These are phyloP conservation scores for Anacardium occidentale DNA, from an alignment of 345 rosid genomes.

Conservation along the genomic window DNA sequence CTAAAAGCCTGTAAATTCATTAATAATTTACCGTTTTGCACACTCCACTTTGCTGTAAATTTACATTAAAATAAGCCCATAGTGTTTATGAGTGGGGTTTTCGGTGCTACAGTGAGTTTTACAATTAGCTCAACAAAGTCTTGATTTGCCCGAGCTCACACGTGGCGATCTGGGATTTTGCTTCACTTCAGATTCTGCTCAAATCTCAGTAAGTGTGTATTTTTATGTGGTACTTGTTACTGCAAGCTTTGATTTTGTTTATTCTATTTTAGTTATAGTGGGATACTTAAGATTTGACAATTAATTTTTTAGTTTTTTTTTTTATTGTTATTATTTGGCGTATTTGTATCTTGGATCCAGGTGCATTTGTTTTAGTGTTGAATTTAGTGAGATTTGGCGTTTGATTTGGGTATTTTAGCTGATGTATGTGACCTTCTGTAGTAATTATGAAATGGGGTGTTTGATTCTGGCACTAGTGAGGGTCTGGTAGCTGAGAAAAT, in stretches of 20 bases:
- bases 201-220: constrained; percentile 51
- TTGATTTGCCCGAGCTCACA: constrained; percentile 60
- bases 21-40: constrained; percentile 8
- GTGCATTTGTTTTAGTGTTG: constrained; percentile 28
- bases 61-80: background rate
- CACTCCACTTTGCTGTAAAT: constrained; percentile 17
- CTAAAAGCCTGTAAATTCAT: constrained; percentile 21
- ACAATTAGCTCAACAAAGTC: constrained; percentile 27
- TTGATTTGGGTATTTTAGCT: constrained; percentile 26
- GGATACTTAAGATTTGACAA: constrained; percentile 15
- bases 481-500: constrained; percentile 30
- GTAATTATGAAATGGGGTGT: constrained; percentile 25
- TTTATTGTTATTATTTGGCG: background rate
- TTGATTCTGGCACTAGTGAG: constrained; percentile 24
- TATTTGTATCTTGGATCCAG: constrained; percentile 35
- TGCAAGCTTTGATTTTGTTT: constrained; percentile 14
- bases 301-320: constrained; percentile 9
- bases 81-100: constrained; percentile 22
- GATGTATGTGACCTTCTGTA: constrained; percentile 18
- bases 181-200: constrained; percentile 47
- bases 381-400: constrained; percentile 23
- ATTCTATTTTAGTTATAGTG: constrained; percentile 12
- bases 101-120: constrained; percentile 32
- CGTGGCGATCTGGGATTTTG: constrained; percentile 58
- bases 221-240: constrained; percentile 19